phyloP scores from a whole-genome alignment of 257 asterid genomes.

The Leonotis leonurus region DNA sequence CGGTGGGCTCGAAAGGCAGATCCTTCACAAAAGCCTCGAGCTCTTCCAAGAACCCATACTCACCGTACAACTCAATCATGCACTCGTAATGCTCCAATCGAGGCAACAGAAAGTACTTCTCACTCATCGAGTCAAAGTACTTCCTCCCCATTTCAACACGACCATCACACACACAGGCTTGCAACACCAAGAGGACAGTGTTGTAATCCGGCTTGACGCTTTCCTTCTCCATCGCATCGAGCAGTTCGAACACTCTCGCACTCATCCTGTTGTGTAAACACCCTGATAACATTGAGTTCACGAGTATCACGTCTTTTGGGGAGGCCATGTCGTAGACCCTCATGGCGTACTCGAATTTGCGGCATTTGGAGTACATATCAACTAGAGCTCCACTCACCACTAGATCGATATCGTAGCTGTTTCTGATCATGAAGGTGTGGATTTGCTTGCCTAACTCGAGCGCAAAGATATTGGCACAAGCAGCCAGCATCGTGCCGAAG shows the following conservation, averaged over 20 bases:
- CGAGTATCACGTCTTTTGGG: slow-evolving; percentile 47
- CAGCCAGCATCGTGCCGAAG: slow-evolving; percentile 67
- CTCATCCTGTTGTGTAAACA: slow-evolving; percentile 48
- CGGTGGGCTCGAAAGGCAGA: slow-evolving; percentile 50
- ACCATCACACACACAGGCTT: slow-evolving; percentile 48
- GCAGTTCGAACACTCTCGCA: slow-evolving; percentile 32
- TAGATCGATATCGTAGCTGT: slow-evolving; percentile 49
- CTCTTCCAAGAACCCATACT: slow-evolving; percentile 47
- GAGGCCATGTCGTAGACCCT: slow-evolving; percentile 34
- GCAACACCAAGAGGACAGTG: slow-evolving; percentile 48
- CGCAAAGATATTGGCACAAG: slow-evolving; percentile 66
- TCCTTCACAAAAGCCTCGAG: slow-evolving; percentile 48
- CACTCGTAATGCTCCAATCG: slow-evolving; percentile 61
- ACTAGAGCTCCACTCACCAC: slow-evolving; percentile 63
- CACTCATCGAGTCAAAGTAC: slow-evolving; percentile 42
- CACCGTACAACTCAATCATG: slow-evolving; percentile 62
- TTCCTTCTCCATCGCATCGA: slow-evolving; percentile 48
- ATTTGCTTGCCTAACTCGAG: slow-evolving; percentile 59
- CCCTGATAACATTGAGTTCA: slow-evolving; percentile 62
- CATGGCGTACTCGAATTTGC: slow-evolving; percentile 38
- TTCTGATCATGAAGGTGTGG: slow-evolving; percentile 62
- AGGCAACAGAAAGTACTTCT: slow-evolving; percentile 45
- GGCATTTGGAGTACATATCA: slow-evolving; percentile 84
- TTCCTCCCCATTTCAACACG: slow-evolving; percentile 43
- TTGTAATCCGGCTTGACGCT: slow-evolving; percentile 49